Evolutionary conservation across 2,329 filamentous ascomycete species (phyloP).

Genomic region (Trichoderma endophyticum): DNA sequence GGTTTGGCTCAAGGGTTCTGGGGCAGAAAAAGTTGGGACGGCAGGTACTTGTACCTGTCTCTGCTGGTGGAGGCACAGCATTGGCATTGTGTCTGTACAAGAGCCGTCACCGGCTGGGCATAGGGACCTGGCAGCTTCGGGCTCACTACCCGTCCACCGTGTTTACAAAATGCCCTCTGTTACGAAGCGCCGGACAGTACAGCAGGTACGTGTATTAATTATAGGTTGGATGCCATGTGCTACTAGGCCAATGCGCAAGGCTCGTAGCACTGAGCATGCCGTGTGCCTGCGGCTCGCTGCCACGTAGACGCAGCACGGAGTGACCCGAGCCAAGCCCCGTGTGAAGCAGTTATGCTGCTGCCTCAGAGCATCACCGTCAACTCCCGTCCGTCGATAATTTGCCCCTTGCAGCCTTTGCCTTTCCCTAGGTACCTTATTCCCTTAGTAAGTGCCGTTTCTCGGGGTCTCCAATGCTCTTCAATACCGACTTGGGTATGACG

Average conservation of each 20-base stretch:
- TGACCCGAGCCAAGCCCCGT: background rate
- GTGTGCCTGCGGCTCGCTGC: slow-evolving; percentile 13
- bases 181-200: background rate
- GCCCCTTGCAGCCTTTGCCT: background rate
- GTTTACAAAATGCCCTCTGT: background rate
- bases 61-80: background rate
- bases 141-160: background rate
- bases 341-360: background rate
- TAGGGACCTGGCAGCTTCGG: background rate
- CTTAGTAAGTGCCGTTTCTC: background rate
- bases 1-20: background rate
- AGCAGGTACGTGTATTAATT: background rate
- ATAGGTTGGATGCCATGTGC: background rate
- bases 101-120: background rate
- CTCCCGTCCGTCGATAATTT: background rate
- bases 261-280: background rate
- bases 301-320: background rate
- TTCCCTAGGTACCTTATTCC: background rate
- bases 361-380: background rate
- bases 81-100: background rate
- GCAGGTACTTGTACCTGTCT: background rate
- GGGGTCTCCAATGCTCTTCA: background rate
- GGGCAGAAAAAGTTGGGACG: background rate
- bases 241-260: background rate
- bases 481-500: background rate